These are phyloP conservation scores for Exsudoporus frostii DNA, from an alignment of 768 basidiomycete species.

Conservation along the genomic window DNA sequence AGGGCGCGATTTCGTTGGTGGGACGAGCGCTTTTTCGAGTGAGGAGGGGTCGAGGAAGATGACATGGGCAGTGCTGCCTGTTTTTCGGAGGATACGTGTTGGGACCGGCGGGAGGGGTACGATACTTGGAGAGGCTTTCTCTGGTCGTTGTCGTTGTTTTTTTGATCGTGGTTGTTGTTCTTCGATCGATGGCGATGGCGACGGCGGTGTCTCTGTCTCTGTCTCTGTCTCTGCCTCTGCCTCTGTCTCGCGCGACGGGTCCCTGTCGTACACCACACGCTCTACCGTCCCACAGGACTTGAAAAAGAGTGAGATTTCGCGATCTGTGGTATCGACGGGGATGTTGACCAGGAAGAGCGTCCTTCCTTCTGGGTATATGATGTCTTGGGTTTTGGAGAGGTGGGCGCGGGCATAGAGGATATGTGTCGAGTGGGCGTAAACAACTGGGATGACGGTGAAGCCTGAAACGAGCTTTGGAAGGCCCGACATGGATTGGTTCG, in stretches of 20 bases:
- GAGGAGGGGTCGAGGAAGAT: slow-evolving; percentile 71
- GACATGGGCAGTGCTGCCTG: slow-evolving; percentile 70
- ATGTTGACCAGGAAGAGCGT: slow-evolving; percentile 89
- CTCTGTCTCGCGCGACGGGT: slow-evolving; percentile 30
- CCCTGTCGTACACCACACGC: slow-evolving; percentile 60
- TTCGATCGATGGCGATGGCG: background rate
- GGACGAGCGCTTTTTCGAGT: slow-evolving; percentile 58
- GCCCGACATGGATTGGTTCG: slow-evolving; percentile 8
- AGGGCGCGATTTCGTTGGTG: slow-evolving; percentile 48
- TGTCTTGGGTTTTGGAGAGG: slow-evolving; percentile 40
- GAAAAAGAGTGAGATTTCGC: slow-evolving; percentile 77
- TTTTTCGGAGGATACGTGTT: slow-evolving; percentile 56
- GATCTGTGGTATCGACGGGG: slow-evolving; percentile 83
- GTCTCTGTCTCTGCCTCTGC: slow-evolving; percentile 25
- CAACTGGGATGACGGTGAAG: slow-evolving; percentile 37
- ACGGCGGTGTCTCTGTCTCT: background rate
- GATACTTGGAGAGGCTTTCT: slow-evolving; percentile 45
- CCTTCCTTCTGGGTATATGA: slow-evolving; percentile 48
- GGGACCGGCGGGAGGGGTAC: slow-evolving; percentile 54
- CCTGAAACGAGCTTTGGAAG: slow-evolving; percentile 31
- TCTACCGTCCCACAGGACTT: slow-evolving; percentile 76
- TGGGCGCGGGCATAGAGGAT: slow-evolving; percentile 78
- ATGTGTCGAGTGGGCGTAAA: slow-evolving; percentile 50
- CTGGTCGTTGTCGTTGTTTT: slow-evolving; percentile 27
- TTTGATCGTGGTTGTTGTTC: slow-evolving; percentile 29